phyloP scores from a whole-genome alignment of 345 rosid species.

The Citrus hindsii region DNA sequence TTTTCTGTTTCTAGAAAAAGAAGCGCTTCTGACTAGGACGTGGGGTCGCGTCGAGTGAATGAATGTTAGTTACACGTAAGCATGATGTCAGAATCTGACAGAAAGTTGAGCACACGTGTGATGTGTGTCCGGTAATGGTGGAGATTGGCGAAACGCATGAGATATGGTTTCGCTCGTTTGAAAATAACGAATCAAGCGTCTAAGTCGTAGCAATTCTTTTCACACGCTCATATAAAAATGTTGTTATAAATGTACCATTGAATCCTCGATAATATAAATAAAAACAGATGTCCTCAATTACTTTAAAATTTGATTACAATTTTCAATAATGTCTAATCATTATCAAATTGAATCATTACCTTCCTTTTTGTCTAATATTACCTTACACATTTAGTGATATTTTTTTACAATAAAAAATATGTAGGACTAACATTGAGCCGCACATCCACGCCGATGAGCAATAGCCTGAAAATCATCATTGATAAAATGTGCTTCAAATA shows the following conservation, averaged over 20 bases:
- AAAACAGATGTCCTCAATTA: no score
- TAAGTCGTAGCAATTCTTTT: not conserved
- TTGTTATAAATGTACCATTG: not conserved
- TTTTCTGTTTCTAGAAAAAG: not conserved
- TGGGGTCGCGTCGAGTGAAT: not conserved
- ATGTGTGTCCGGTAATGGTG: not conserved
- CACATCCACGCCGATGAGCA: not conserved
- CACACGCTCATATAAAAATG: not conserved
- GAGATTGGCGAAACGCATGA: not conserved
- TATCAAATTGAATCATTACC: not conserved
- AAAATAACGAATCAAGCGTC: not conserved
- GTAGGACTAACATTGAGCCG: not conserved
- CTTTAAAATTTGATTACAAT: not conserved
- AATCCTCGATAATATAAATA: no score
- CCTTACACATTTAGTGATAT: not conserved
- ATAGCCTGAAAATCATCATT: not conserved
- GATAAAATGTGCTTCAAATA: not conserved
- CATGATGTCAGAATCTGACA: not conserved
- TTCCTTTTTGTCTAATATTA: no score
- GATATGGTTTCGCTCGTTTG: not conserved
- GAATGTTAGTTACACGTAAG: not conserved
- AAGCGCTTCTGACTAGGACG: not conserved
- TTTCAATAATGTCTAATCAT: not conserved
- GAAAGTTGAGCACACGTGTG: not conserved
- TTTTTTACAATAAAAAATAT: not conserved